phyloP scores from a whole-genome alignment of 768 basidiomycete species.

The Amanita molliuscula region DNA sequence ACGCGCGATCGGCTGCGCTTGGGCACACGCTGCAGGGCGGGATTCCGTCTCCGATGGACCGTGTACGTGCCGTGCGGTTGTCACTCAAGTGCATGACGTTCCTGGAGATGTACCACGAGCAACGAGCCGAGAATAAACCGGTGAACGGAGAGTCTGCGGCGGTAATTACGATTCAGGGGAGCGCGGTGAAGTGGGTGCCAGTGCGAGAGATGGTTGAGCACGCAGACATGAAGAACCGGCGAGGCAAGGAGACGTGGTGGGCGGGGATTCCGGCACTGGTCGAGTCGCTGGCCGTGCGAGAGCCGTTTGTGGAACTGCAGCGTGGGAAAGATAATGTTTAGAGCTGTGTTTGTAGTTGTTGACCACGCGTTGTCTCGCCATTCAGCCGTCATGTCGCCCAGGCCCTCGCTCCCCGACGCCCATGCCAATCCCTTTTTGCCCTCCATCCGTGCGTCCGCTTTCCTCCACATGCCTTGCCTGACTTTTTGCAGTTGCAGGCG shows the following conservation, averaged over 20 bases:
- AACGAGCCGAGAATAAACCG: slow-evolving; percentile 41
- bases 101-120: slow-evolving; percentile 73
- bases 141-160: slow-evolving; percentile 64
- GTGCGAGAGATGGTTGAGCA: slow-evolving; percentile 77
- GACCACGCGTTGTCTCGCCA: slow-evolving; percentile 12
- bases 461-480: slow-evolving; percentile 7
- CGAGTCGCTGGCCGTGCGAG: slow-evolving; percentile 62
- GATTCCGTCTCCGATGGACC: slow-evolving; percentile 90
- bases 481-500: slow-evolving; percentile 21
- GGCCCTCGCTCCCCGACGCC: slow-evolving; percentile 42
- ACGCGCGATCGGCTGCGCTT: slow-evolving; percentile 89
- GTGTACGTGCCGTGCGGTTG: slow-evolving; percentile 81
- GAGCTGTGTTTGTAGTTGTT: slow-evolving; percentile 20
- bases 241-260: slow-evolving; percentile 82
- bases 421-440: slow-evolving; percentile 42
- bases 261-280: slow-evolving; percentile 51
- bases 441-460: slow-evolving; percentile 25
- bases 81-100: slow-evolving; percentile 91
- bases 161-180: slow-evolving; percentile 86
- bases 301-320: slow-evolving; percentile 35
- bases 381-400: slow-evolving; percentile 20
- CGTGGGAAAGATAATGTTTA: slow-evolving; percentile 21
- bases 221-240: slow-evolving; percentile 85
- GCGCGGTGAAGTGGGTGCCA: slow-evolving; percentile 70
- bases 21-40: slow-evolving; percentile 97